Percentiles rank a stretch among this genome's conserved stretches.
Conservation (phyloP, 148 eudicot genomes). For the Camellia sinensis region DNA sequence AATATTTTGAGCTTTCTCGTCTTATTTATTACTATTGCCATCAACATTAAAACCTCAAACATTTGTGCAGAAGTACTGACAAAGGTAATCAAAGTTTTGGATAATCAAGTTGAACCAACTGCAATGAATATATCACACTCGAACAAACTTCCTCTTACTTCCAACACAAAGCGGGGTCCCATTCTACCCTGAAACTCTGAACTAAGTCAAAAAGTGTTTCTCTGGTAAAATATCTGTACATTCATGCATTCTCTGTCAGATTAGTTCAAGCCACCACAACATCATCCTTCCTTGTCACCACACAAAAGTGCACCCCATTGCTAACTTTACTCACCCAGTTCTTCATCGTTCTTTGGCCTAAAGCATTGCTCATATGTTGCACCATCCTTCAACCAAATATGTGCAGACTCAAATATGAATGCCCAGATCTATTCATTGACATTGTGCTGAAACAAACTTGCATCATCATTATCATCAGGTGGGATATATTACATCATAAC, state of each 20-base stretch:
- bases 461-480: not conserved
- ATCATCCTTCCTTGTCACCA: too few species aligned
- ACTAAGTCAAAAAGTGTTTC: not conserved
- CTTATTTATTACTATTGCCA: too few species aligned
- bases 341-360: not conserved
- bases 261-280: not conserved
- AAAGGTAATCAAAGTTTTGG: too few species aligned
- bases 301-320: not conserved
- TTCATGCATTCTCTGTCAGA: constrained; percentile 16
- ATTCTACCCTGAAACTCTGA: not conserved
- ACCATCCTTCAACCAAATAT: not conserved
- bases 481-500: constrained; percentile 30
- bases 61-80: too few species aligned
- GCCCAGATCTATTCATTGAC: not conserved
- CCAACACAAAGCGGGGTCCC: not conserved
- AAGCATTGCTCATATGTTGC: not conserved
- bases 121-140: too few species aligned
- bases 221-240: constrained; percentile 18
- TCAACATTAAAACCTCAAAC: too few species aligned
- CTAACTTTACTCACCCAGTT: not conserved
- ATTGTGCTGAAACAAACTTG: not conserved
- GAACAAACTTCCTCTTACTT: not conserved
- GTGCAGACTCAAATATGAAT: not conserved
- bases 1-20: too few species aligned
- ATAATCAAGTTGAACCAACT: too few species aligned